Conservation (phyloP, 1,284 basidiomycete species). For the Gastroboletus turbinatus region DNA sequence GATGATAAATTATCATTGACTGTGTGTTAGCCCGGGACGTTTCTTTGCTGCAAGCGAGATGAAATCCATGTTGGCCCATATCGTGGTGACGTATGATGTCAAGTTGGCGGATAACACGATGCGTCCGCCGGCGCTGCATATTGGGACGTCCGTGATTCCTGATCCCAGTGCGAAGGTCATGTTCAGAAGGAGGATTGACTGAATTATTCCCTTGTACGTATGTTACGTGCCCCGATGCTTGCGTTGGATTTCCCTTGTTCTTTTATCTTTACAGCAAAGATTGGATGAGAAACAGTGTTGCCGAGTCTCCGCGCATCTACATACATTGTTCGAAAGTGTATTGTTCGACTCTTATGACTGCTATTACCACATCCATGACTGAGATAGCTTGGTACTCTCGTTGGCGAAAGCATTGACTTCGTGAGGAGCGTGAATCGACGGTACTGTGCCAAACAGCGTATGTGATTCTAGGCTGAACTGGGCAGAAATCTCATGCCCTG, state of each 20-base stretch:
- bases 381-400: not conserved
- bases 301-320: not conserved
- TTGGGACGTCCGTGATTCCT: not conserved
- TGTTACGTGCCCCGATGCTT: not conserved
- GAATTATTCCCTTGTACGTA: not conserved
- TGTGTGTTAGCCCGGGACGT: conserved; percentile 13
- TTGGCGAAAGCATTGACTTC: too few species aligned
- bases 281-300: not conserved
- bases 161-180: conserved; percentile 3
- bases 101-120: conserved; percentile 26
- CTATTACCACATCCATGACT: not conserved
- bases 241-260: too few species aligned
- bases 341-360: not conserved
- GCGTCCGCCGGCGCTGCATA: conserved; percentile 18
- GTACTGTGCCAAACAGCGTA: too few species aligned
- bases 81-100: conserved; percentile 34
- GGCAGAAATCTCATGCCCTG: too few species aligned
- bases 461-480: too few species aligned
- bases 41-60: conserved; percentile 24
- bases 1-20: too few species aligned
- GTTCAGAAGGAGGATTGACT: conserved; percentile 21
- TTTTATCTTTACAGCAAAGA: too few species aligned
- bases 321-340: too few species aligned
- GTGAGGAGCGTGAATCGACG: too few species aligned
- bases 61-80: conserved; percentile 33